Evolutionary conservation across 2,329 filamentous ascomycete species (phyloP).

Genomic region (Diaporthe humulicola): DNA sequence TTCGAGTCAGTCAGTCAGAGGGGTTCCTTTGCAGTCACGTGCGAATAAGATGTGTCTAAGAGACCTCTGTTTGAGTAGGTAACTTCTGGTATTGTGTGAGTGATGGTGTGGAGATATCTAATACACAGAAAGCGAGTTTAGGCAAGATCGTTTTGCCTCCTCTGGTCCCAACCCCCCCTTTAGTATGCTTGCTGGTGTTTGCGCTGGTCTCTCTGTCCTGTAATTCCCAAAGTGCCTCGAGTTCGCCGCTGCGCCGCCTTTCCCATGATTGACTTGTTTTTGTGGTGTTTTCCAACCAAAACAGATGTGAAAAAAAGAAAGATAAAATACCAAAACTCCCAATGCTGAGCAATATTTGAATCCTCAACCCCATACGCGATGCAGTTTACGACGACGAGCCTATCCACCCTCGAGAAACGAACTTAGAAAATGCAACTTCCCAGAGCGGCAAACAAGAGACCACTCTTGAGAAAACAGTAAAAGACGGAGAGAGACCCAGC

Average conservation of each 20-base stretch:
- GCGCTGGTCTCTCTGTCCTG: constrained; percentile 44
- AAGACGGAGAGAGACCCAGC: constrained; percentile 45
- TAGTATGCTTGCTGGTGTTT: constrained; percentile 44
- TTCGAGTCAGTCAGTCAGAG: background rate
- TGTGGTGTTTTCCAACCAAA: constrained; percentile 49
- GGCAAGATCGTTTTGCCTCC: constrained; percentile 50
- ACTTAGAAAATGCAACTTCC: constrained; percentile 41
- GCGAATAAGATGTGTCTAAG: background rate
- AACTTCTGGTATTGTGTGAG: constrained; percentile 73
- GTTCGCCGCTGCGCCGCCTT: constrained; percentile 43
- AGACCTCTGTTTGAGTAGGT: constrained; percentile 66
- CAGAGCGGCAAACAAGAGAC: constrained; percentile 41
- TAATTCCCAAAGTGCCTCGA: constrained; percentile 37
- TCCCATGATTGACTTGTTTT: constrained; percentile 46
- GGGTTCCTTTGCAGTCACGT: background rate
- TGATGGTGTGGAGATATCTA: constrained; percentile 62
- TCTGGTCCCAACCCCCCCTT: constrained; percentile 6
- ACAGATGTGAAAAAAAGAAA: constrained; percentile 48
- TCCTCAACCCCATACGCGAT: constrained; percentile 41
- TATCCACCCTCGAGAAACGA: constrained; percentile 41
- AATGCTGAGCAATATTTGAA: constrained; percentile 37
- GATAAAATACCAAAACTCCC: constrained; percentile 42
- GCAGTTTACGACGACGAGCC: constrained; percentile 39
- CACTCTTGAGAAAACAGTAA: constrained; percentile 44
- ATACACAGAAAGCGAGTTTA: constrained; percentile 77